These are phyloP conservation scores for Geopyxis carbonaria DNA, from an alignment of 495 filamentous ascomycete genomes.

Conservation along the genomic window DNA sequence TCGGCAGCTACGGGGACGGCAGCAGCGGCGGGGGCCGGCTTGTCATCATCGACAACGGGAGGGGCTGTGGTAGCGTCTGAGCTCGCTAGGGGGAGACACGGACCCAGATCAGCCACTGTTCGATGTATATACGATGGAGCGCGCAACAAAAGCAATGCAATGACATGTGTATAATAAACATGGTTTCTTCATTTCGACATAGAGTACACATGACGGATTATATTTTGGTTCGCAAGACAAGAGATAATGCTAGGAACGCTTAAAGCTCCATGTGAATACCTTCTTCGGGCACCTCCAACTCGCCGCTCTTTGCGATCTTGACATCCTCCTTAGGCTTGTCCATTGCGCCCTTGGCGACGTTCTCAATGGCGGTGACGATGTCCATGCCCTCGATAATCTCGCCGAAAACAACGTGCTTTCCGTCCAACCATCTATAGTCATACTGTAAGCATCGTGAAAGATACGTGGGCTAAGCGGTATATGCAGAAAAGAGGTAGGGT, in stretches of 20 bases:
- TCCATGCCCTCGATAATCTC: conserved; percentile 87
- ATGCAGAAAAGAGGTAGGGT: background rate
- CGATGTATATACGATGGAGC: conserved; percentile 28
- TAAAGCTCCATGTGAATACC: conserved; percentile 97
- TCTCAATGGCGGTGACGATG: conserved; percentile 74
- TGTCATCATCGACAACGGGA: conserved; percentile 6
- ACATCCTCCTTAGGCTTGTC: conserved; percentile 61
- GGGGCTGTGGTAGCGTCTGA: conserved; percentile 17
- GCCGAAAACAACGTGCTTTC: conserved; percentile 78
- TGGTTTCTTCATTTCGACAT: no score
- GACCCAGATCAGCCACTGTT: conserved; percentile 18
- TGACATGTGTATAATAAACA: no score
- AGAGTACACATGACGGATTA: background rate
- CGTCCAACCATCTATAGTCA: conserved; percentile 59
- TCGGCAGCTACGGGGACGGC: conserved; percentile 23
- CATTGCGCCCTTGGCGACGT: conserved; percentile 46
- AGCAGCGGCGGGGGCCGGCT: conserved; percentile 3
- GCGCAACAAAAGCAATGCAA: conserved; percentile 2
- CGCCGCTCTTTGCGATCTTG: conserved; percentile 89
- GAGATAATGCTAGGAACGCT: conserved; percentile 26
- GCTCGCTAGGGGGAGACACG: conserved; percentile 15
- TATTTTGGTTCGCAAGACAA: conserved; percentile 14
- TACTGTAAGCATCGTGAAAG: conserved; percentile 13
- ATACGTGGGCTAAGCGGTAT: no score
- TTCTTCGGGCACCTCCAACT: conserved; percentile 76